A percentile compares a stretch with the other conserved stretches of the same genome.
Conservation (phyloP, 441 rosid species). For the Populus hybrid region DNA sequence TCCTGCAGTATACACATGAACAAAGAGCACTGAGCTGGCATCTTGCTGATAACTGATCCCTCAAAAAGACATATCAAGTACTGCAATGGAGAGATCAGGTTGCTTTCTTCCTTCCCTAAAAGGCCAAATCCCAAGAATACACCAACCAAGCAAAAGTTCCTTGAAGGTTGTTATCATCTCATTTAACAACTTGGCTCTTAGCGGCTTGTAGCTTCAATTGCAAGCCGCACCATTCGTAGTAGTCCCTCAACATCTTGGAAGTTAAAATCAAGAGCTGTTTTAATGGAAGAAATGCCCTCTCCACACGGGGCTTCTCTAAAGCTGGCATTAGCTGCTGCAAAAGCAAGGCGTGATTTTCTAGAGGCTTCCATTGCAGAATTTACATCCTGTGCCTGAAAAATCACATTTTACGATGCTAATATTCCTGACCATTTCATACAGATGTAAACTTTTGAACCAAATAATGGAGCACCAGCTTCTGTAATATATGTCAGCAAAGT, state of each 20-base stretch:
- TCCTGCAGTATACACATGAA: conserved; percentile 51
- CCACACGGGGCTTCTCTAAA: conserved; percentile 41
- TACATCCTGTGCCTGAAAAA: conserved; percentile 68
- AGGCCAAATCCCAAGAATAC: conserved; percentile 21
- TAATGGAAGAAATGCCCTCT: conserved; percentile 49
- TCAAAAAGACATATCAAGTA: conserved; percentile 25
- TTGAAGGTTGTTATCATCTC: conserved; percentile 35
- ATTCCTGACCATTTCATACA: neutral
- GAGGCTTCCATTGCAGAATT: conserved; percentile 78
- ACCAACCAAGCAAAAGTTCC: conserved; percentile 25
- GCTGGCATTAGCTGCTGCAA: conserved; percentile 42
- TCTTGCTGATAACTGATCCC: conserved; percentile 29
- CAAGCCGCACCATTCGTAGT: conserved; percentile 51
- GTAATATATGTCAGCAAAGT: conserved; percentile 1
- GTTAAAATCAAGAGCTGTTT: conserved; percentile 64
- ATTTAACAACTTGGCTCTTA: conserved; percentile 28
- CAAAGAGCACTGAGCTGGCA: conserved; percentile 28
- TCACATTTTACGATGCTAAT: conserved; percentile 20
- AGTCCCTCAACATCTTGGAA: conserved; percentile 76
- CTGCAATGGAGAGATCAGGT: conserved; percentile 15
- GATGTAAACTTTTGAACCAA: neutral
- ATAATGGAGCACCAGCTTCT: neutral
- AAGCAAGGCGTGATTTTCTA: conserved; percentile 55
- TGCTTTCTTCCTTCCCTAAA: conserved; percentile 17
- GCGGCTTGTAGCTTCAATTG: conserved; percentile 49